Evolutionary conservation across 805 yeast genomes (phyloP).

Genomic region (Sungouiella thailandica): DNA sequence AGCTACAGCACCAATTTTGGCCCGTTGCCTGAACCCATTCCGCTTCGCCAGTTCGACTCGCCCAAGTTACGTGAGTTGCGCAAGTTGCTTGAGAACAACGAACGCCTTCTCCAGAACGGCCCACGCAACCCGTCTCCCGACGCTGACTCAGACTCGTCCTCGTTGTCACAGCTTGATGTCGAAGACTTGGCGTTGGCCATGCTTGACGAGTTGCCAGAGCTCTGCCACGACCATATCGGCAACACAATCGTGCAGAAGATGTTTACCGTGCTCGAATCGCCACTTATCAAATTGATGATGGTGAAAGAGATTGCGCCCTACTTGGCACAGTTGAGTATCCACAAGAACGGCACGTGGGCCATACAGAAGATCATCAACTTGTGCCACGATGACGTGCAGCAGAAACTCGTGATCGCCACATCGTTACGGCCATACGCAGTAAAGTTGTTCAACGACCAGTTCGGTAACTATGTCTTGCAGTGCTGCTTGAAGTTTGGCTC

Average conservation of each 20-base stretch:
- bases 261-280: conserved; percentile 61
- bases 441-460: conserved; percentile 87
- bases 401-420: conserved; percentile 57
- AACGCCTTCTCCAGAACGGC: conserved; percentile 8
- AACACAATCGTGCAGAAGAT: conserved; percentile 93
- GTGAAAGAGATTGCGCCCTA: conserved; percentile 71
- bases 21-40: conserved; percentile 69
- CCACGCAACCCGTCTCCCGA: not conserved
- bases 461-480: conserved; percentile 94
- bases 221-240: conserved; percentile 89
- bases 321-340: conserved; percentile 88
- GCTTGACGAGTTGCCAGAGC: conserved; percentile 83
- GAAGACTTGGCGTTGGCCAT: conserved; percentile 81
- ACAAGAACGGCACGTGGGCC: conserved; percentile 99
- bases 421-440: conserved; percentile 77
- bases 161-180: conserved; percentile 60
- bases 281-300: conserved; percentile 74
- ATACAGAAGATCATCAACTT: conserved; percentile 88
- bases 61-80: conserved; percentile 84
- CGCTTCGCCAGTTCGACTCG: conserved; percentile 74
- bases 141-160: conserved; percentile 11
- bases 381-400: conserved; percentile 43
- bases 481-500: conserved; percentile 87
- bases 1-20: conserved; percentile 57
- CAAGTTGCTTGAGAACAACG: conserved; percentile 44